Conservation (phyloP, 805 yeast genomes). For the Candida berthetii region DNA sequence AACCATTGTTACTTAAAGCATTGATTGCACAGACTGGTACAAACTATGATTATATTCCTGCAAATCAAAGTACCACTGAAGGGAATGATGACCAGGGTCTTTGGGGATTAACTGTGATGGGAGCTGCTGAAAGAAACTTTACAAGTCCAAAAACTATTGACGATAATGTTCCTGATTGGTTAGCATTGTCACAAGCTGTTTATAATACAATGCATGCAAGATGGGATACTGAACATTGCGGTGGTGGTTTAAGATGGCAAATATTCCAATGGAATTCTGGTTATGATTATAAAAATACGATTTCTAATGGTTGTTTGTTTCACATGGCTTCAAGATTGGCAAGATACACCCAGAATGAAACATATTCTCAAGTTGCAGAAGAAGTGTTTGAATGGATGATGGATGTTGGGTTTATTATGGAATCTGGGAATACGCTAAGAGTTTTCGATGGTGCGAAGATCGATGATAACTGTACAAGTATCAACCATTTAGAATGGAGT, state of each 20-base stretch:
- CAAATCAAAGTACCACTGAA: slow-evolving; percentile 56
- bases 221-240: slow-evolving; percentile 52
- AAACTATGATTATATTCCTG: slow-evolving; percentile 51
- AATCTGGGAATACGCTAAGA: slow-evolving; percentile 21
- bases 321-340: slow-evolving; percentile 60
- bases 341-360: slow-evolving; percentile 47
- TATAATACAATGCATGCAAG: slow-evolving; percentile 56
- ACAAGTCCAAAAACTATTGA: slow-evolving; percentile 33
- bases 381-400: slow-evolving; percentile 55
- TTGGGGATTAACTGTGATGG: slow-evolving; percentile 63
- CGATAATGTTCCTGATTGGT: slow-evolving; percentile 42
- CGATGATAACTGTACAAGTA: slow-evolving; percentile 37
- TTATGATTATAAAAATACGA: slow-evolving; percentile 58
- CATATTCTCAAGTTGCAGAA: slow-evolving; percentile 50
- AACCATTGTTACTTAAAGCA: slow-evolving; percentile 54
- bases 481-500: slow-evolving; percentile 52
- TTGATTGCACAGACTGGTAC: slow-evolving; percentile 34
- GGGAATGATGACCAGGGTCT: slow-evolving; percentile 73
- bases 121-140: slow-evolving; percentile 56
- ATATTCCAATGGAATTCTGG: slow-evolving; percentile 68
- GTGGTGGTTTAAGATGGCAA: slow-evolving; percentile 71
- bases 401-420: slow-evolving; percentile 39
- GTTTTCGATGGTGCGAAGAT: slow-evolving; percentile 60
- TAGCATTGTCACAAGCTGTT: slow-evolving; percentile 53
- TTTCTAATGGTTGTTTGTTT: slow-evolving; percentile 58